These are phyloP conservation scores for Stemphylium beticola DNA, from an alignment of 2,329 filamentous ascomycete species.

Conservation along the genomic window DNA sequence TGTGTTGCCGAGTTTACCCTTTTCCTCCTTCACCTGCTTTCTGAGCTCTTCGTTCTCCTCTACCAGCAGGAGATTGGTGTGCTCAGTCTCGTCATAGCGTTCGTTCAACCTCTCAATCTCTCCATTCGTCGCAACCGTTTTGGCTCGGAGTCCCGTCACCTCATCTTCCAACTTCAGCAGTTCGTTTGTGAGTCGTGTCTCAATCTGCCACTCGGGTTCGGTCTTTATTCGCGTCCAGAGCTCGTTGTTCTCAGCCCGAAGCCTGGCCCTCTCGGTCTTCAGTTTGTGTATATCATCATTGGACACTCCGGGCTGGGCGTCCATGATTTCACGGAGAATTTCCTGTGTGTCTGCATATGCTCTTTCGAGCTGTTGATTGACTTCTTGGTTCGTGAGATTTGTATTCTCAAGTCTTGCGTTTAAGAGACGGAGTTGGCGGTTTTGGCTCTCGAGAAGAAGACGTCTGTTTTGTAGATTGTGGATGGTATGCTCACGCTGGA, in stretches of 20 bases:
- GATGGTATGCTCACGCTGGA: neutral
- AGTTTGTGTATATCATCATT: too few species aligned
- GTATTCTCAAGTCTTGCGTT: neutral
- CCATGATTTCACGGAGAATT: neutral
- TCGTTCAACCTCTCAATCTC: too few species aligned
- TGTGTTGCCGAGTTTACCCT: too few species aligned
- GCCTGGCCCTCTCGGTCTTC: neutral
- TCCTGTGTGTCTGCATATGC: neutral
- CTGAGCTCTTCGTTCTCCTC: too few species aligned
- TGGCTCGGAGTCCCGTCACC: too few species aligned
- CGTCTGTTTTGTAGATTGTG: neutral
- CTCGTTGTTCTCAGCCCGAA: neutral
- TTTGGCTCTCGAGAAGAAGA: neutral
- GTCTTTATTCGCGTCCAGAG: neutral
- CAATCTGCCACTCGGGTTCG: too few species aligned
- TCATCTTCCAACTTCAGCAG: too few species aligned
- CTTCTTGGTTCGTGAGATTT: neutral
- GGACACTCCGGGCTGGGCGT: neutral
- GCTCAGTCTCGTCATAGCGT: too few species aligned
- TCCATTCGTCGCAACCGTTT: too few species aligned
- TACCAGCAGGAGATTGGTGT: too few species aligned
- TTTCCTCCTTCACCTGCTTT: too few species aligned
- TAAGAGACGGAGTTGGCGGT: neutral
- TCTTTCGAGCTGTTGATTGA: neutral
- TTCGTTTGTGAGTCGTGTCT: too few species aligned